Evolutionary conservation across 192 early-diverging fungal species (phyloP), one percentile per base, ranked within the genome.

Genomic region (Coemansia sp.): DNA sequence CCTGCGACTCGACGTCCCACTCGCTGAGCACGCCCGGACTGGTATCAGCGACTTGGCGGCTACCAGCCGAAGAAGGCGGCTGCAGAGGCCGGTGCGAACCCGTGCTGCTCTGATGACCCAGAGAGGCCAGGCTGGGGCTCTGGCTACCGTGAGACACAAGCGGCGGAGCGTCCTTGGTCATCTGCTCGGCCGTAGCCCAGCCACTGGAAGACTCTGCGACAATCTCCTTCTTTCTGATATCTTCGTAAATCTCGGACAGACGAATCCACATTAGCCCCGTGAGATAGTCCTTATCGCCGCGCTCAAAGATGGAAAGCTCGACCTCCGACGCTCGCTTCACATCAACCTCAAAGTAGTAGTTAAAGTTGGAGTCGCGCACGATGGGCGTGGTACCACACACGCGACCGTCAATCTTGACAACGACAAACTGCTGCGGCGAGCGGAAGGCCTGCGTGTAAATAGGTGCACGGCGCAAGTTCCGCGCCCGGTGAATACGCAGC

Each of bases 181-280:
- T 44, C 70, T 86, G 78, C 61, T 78, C 84, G 44, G 70, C 81
- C 8, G 80, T 80, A 22, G 80, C 64, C 73, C 78, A 79, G 32
- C 80, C 84, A 30, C 81, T 86, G 52, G 84, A 88, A 49, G 87
- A 81, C 49, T 88, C 86, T 38, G 72, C 71, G 34, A 78, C 41
- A 15, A 90, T 83, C 75, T 93, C 89, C 67, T 85, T 81, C 68
- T 88, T 88, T 44, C 91, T 84, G 49, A 95, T 69, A 40, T 91
- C 94, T 69, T 97, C 94, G 45, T 91, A 92, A 56, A 99, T 88
- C 68, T 99, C 97, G 1, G 90, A 90, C 37, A 98, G 86, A 65
- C 94, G 94, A 60, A 98, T 86, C 98, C 98, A 99, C 68, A 92
- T 74, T 62, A 97, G 76, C 7, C 93, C 93, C 69, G 97, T 83